Percentiles rank a stretch among this genome's conserved stretches.
These are phyloP conservation scores for Lepidopterella palustris DNA, from an alignment of 495 filamentous ascomycete genomes.

Conservation along the genomic window DNA sequence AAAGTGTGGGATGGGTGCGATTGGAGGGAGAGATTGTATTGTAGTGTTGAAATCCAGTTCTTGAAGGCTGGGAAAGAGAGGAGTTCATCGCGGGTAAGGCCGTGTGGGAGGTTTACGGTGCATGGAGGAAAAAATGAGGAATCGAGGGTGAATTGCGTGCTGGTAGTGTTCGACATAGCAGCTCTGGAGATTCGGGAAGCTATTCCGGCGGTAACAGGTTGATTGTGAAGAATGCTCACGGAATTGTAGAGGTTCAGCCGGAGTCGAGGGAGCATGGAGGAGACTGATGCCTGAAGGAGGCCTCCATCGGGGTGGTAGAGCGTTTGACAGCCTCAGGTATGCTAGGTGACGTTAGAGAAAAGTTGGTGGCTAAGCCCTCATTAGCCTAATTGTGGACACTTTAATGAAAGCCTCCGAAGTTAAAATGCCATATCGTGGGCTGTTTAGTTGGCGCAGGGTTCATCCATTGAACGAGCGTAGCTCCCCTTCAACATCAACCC, in stretches of 20 bases:
- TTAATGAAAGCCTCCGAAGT: too few species aligned
- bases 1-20: conserved; percentile 57
- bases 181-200: too few species aligned
- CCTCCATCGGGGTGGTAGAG: neutral
- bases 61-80: conserved; percentile 27
- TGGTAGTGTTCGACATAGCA: too few species aligned
- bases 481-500: too few species aligned
- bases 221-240: conserved; percentile 4
- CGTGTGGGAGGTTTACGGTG: conserved; percentile 9
- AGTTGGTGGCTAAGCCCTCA: too few species aligned
- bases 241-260: conserved; percentile 5
- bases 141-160: neutral
- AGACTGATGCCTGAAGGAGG: neutral
- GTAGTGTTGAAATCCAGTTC: conserved; percentile 64
- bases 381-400: too few species aligned
- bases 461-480: too few species aligned
- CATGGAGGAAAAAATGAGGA: conserved; percentile 3
- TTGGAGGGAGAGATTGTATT: conserved; percentile 59
- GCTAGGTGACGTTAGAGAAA: too few species aligned
- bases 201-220: too few species aligned
- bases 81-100: conserved; percentile 21
- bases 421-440: too few species aligned
- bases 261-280: conserved; percentile 24
- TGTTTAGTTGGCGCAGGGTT: too few species aligned
- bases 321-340: too few species aligned